Conservation (phyloP, 2,329 filamentous ascomycete genomes). For the Fusarium phyllophilum region DNA sequence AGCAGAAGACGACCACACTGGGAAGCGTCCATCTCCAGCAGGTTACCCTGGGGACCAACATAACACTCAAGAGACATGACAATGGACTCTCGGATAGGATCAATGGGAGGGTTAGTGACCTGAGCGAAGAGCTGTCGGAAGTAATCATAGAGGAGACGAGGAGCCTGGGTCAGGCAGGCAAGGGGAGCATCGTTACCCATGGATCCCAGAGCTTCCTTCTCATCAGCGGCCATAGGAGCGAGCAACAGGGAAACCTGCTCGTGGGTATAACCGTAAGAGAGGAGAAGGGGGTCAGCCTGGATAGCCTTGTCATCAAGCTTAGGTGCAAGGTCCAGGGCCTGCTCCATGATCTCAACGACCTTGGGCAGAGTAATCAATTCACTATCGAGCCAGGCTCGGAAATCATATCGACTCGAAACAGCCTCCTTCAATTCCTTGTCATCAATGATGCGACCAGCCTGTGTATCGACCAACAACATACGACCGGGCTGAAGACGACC, state of each 20-base stretch:
- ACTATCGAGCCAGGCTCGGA: constrained; percentile 86
- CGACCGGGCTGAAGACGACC: constrained; percentile 92
- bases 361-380: constrained; percentile 84
- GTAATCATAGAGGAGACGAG: constrained; percentile 92
- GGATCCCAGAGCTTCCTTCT: constrained; percentile 95
- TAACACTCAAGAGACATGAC: constrained; percentile 99
- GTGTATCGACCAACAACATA: constrained; percentile 95
- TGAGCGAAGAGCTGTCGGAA: constrained; percentile 98
- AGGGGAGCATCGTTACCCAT: constrained; percentile 98
- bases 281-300: constrained; percentile 85
- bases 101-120: constrained; percentile 97
- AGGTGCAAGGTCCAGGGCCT: constrained; percentile 70
- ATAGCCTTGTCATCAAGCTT: constrained; percentile 75
- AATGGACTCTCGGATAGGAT: constrained; percentile 95
- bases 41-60: constrained; percentile 93
- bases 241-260: constrained; percentile 94
- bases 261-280: constrained; percentile 92
- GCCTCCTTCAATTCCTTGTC: constrained; percentile 91
- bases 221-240: constrained; percentile 95
- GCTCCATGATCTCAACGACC: constrained; percentile 71
- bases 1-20: constrained; percentile 89
- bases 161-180: constrained; percentile 89
- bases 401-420: constrained; percentile 87
- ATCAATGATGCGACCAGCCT: constrained; percentile 90
- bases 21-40: constrained; percentile 90